Evolutionary conservation across 1,139 yeast species (phyloP), one percentile per base, ranked within the genome.

Genomic region (Candida gigantensis): DNA sequence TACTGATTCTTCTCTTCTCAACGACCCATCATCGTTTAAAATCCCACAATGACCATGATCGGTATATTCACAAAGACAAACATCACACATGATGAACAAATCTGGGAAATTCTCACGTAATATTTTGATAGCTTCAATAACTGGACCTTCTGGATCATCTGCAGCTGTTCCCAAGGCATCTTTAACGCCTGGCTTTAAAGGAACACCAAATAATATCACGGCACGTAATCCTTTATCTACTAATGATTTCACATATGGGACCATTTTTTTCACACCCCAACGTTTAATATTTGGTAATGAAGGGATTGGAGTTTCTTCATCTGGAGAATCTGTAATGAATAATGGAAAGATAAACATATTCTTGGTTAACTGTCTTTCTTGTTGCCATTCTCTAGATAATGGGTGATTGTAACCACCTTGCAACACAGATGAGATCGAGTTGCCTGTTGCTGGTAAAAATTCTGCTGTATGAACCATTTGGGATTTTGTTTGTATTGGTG

Each of bases 21-120:
- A 77, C 6, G 86, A 57, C 4, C 97, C 97, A 58, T 90, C 97
- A 41, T 83, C 90, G 45, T 82, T 73, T 36, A 92, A 70, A 14
- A 88, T 76, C 28, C 99, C 99, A 67, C 99, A 92, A 59, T 92
- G 98, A 7, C 98, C 98, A 55, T 94, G 97, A 38, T 83, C 76
- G 6, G 99, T 92, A 62, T 89, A 92, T 64, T 92, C 99, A 67
- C 99, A 92, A 41, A 92, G 68, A 62, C 99, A 92, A 17, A 92
- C 97, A 57, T 92, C 99, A 57, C 96, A 87, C 74, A 90, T 79
- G 46, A 92, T 79, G 58, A 81, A 92, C 43, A 92, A 72, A 28
- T 79, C 84, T 4, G 98, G 97, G 63, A 85, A 89, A 24, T 74
- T 66, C 32, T 62, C 50, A 43, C 73, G 74, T 43, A 92, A 72